Percentiles rank a stretch among this genome's conserved stretches.
phyloP scores from a whole-genome alignment of 2,329 filamentous ascomycete genomes.

The Colletotrichum musae region DNA sequence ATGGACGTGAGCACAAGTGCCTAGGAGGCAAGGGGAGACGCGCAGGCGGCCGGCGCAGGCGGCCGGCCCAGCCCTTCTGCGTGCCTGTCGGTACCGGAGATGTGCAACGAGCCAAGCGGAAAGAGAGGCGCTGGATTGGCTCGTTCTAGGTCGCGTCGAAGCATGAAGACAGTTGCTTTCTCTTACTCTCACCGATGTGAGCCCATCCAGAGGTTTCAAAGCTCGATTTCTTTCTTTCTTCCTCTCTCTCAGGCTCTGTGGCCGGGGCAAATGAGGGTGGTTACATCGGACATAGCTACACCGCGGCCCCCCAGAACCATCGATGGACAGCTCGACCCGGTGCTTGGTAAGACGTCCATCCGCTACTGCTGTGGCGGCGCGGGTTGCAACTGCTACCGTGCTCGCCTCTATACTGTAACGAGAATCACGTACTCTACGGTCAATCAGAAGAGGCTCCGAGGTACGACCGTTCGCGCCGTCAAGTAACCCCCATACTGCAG shows the following conservation, averaged over 20 bases:
- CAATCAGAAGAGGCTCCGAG: slow-evolving; percentile 49
- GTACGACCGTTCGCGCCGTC: slow-evolving; percentile 47
- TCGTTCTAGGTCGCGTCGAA: no score
- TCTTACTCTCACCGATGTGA: slow-evolving; percentile 8
- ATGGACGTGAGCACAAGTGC: no score
- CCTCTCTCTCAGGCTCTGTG: background rate
- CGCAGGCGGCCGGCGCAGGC: slow-evolving; percentile 11
- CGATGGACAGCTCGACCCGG: slow-evolving; percentile 8
- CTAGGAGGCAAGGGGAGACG: background rate
- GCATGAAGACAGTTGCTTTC: background rate
- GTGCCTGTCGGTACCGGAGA: slow-evolving; percentile 24
- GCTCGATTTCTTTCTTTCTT: no score
- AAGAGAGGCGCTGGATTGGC: no score
- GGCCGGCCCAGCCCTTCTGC: slow-evolving; percentile 15
- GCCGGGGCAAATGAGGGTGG: background rate
- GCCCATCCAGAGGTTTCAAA: background rate
- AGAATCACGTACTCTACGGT: slow-evolving; percentile 45
- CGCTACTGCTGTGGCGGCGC: slow-evolving; percentile 3
- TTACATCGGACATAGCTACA: slow-evolving; percentile 15
- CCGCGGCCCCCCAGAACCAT: slow-evolving; percentile 10
- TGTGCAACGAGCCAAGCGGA: slow-evolving; percentile 1
- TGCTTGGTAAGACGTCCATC: slow-evolving; percentile 19
- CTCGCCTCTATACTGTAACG: background rate
- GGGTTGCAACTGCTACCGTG: slow-evolving; percentile 7
- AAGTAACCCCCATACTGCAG: slow-evolving; percentile 32